Evolutionary conservation across 177 flowering plant genomes (phyloP), one percentile per base, ranked within the genome.

Genomic region (Tripterygium wilfordii): DNA sequence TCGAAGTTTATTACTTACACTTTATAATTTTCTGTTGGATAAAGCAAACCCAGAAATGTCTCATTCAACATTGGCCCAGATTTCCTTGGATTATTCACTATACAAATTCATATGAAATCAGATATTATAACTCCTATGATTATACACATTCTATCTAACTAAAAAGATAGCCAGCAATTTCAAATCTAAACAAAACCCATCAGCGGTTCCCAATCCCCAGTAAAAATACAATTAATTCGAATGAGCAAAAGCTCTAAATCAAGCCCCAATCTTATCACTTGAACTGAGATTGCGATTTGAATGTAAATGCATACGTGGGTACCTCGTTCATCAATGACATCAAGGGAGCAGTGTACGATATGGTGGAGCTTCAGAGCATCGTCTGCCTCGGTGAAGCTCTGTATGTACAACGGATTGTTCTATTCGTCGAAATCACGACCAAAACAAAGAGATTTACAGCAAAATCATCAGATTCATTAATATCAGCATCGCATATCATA

Each of bases 1-100:
- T 21, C n/a, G 8, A 10, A 24, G 9, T 37, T 48, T 9, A 30
- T 36, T 26, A 58, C 98, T 79, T 72, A 92, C 97, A 87, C 97
- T 86, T 92, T 89, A 68, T 86, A 89, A 52, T 84, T 92, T 57
- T 89, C 96, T 31, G 95, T 69, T 41, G 99, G 99, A 74, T 86
- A 89, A n/a, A 92, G 91, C 66, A 92, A 70, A 32, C 99, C 99
- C 42, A 89, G 80, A 67, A 86, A 92, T 31, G 99, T 83, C 76
- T 86, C 97, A 57, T 89, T 89, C 69, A 84, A 60, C 9, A 77
- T 71, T 10, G 86, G 73, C 8, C 97, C 95, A 56, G 79, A 77
- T 64, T 76, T 92, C 54, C 79, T 89, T 0, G 99, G 99, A 64
- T 89, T 86, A 72, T 88, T 92, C 60, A 85, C 98, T 92, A 80